These are phyloP conservation scores for Ramaria rubella DNA, from an alignment of 768 basidiomycete species.

Conservation along the genomic window DNA sequence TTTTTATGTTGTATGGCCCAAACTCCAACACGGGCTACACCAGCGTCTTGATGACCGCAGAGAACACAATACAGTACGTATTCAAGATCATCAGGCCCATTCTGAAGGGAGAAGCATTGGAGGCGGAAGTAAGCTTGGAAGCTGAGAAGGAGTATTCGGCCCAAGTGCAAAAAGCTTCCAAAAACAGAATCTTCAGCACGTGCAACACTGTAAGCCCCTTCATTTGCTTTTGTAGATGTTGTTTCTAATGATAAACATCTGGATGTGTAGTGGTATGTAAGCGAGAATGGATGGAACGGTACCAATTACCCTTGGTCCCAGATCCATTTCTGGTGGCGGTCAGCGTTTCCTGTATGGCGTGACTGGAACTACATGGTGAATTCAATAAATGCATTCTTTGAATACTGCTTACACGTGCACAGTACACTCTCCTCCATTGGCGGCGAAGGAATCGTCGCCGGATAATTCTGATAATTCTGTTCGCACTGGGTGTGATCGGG, in stretches of 20 bases:
- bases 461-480: too few species aligned
- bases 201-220: neutral
- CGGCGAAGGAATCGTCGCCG: too few species aligned
- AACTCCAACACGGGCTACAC: neutral
- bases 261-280: slow-evolving; percentile 6
- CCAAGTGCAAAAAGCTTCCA: slow-evolving; percentile 14
- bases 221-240: too few species aligned
- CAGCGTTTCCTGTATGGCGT: neutral
- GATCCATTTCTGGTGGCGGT: slow-evolving; percentile 1
- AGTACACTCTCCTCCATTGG: neutral
- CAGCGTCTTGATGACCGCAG: neutral
- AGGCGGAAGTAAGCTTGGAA: slow-evolving; percentile 15
- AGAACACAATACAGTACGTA: neutral
- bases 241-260: too few species aligned
- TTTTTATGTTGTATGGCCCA: slow-evolving; percentile 9
- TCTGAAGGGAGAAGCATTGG: slow-evolving; percentile 5
- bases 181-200: slow-evolving; percentile 8
- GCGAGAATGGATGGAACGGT: slow-evolving; percentile 2
- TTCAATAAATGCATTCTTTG: neutral
- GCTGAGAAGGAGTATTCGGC: slow-evolving; percentile 13
- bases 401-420: neutral
- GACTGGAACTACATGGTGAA: slow-evolving; percentile 3
- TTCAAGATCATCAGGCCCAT: slow-evolving; percentile 14
- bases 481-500: too few species aligned
- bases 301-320: slow-evolving; percentile 4